Base-by-base conservation (phyloP, 2,329 filamentous ascomycete genomes). In the Aspergillus uvarum region DNA sequence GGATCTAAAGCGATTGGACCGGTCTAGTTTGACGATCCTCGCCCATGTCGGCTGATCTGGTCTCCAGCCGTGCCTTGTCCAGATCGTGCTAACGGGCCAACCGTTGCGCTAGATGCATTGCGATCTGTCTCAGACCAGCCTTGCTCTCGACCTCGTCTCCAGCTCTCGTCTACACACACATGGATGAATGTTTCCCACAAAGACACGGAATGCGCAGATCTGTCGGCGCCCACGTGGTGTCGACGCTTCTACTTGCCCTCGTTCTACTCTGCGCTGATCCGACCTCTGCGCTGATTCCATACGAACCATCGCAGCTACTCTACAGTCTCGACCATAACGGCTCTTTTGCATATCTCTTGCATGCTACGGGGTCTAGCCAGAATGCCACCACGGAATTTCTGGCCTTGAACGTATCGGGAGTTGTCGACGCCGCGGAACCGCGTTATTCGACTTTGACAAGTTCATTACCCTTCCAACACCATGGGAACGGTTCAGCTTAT, bases 291-390 rank as follows among this genome's bases (percentile, higher is more conserved):
- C 74, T 79, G 52, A 82, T 92, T 55, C 92, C 91, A 26, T 96
- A 96, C 79, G 87, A 88, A 58, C 89, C 91, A 2, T 92, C 92
- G 0, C 86, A 85, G 31, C 83, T 96, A 55, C 83, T 94, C 59
- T 81, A 87, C 50, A 75, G 77, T 16, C 80, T 83, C 6, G 70
- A 76, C 59, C 74, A 80, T 56, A 80, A 83, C 62, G 74, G 78
- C 22, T 80, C 85, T 19, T 72, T 85, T 32, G 87, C 87, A 60
- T 96, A 95, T 74, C 82, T 94, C 64, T 87, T 96, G 68, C 80
- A 82, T 35, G 83, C 89, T 12, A 79, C 76, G 32, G 76, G 81
- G 42, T 79, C 71, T 68, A 81, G 72, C 68, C 73, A 74, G 12
- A 63, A 63, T 32, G 76, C 80, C 56, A 79, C 81, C 55, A 79